phyloP scores from a whole-genome alignment of 257 asterid species.

The Sherardia arvensis region DNA sequence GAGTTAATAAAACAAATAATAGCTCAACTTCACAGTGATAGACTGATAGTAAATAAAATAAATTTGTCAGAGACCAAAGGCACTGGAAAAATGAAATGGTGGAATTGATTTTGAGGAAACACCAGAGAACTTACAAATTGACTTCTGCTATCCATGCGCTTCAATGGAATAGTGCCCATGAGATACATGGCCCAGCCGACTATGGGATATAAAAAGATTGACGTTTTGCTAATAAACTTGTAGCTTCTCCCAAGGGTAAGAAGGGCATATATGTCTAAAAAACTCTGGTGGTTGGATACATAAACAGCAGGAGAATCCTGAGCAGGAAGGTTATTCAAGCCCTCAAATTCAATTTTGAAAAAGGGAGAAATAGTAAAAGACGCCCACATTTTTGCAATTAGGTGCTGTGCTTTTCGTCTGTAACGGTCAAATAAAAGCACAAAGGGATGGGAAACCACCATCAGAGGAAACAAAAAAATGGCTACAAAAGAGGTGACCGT shows the following conservation, averaged over 20 bases:
- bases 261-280: slow-evolving; percentile 82
- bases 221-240: slow-evolving; percentile 96
- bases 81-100: neutral
- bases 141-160: slow-evolving; percentile 95
- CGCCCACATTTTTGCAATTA: slow-evolving; percentile 76
- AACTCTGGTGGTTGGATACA: slow-evolving; percentile 96
- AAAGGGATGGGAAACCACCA: slow-evolving; percentile 78
- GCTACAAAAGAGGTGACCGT: slow-evolving; percentile 58
- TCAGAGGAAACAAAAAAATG: slow-evolving; percentile 50
- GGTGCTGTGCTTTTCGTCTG: slow-evolving; percentile 65
- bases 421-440: slow-evolving; percentile 76
- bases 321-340: slow-evolving; percentile 77
- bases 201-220: slow-evolving; percentile 79
- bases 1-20: slow-evolving; percentile 11
- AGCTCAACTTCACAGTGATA: slow-evolving; percentile 8
- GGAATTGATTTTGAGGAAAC: neutral
- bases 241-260: slow-evolving; percentile 82
- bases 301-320: slow-evolving; percentile 71
- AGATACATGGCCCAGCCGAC: slow-evolving; percentile 98
- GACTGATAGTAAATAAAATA: neutral
- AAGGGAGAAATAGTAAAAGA: slow-evolving; percentile 59
- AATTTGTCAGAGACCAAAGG: neutral
- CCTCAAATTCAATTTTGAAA: slow-evolving; percentile 62
- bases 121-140: slow-evolving; percentile 51
- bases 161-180: slow-evolving; percentile 78